Conservation (phyloP, 441 rosid species). For the Mallotus repandus region DNA sequence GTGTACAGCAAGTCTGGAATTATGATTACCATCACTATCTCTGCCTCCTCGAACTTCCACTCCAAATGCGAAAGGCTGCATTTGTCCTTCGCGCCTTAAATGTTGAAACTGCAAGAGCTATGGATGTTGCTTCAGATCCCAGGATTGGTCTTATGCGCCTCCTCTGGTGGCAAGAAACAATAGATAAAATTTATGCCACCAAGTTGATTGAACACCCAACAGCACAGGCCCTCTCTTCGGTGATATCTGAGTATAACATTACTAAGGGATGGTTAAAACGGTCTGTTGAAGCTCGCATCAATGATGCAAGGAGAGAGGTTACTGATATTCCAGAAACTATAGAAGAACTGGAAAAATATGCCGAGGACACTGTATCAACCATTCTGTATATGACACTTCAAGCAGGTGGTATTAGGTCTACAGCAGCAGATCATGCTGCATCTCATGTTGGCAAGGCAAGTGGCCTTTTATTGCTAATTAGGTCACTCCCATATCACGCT, state of each 20-base stretch:
- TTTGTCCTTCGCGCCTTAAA: conserved; percentile 86
- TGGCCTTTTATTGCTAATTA: conserved; percentile 75
- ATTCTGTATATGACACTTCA: conserved; percentile 76
- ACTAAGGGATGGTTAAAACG: conserved; percentile 77
- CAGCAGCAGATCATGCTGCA: conserved; percentile 76
- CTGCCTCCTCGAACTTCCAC: conserved; percentile 86
- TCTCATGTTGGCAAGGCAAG: conserved; percentile 90
- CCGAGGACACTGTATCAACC: conserved; percentile 72
- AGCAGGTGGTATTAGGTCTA: conserved; percentile 67
- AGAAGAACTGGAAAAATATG: conserved; percentile 71
- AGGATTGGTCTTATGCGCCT: conserved; percentile 82
- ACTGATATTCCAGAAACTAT: conserved; percentile 62
- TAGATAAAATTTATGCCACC: conserved; percentile 70
- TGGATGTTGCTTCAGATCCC: conserved; percentile 90
- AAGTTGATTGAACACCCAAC: conserved; percentile 70
- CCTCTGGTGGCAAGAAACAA: conserved; percentile 89
- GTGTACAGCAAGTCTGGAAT: conserved; percentile 80
- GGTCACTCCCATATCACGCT: conserved; percentile 76
- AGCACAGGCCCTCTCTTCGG: conserved; percentile 74
- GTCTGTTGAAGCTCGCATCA: conserved; percentile 82
- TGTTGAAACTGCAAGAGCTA: conserved; percentile 84
- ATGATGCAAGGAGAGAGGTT: conserved; percentile 55
- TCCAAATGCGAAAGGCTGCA: conserved; percentile 68
- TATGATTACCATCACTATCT: conserved; percentile 96
- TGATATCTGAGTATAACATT: conserved; percentile 59